Base-by-base conservation (phyloP, 331 rosid genomes). In the Quercus phellos region DNA sequence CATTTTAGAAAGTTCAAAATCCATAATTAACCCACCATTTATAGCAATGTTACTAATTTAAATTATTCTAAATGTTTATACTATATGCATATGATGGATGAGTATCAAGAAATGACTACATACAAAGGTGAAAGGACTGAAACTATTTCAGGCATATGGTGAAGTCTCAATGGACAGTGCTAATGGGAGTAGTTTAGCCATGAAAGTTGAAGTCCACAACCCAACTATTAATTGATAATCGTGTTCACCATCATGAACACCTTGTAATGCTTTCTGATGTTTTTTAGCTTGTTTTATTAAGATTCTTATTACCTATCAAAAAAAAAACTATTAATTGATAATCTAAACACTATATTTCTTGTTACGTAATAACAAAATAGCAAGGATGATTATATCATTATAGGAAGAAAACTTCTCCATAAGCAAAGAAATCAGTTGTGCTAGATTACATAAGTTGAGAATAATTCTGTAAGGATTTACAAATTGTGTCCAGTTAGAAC, bases 381-480 rank as follows among this genome's bases (percentile, higher is more conserved):
- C 24, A 66, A 66, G 50, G 9, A 32, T n/a, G 21, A 30, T 46
- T 7, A 29, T 29, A 29, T 14, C 30, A 14, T 27, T 13, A 17
- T 63, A 63, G 12, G 69, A 16, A 27, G 42, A 66, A 32, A 66
- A 63, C 43, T 66, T 66, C 26, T 66, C 51, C 71, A 66, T 43
- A 18, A 32, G 50, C 26, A 18, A 66, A 66, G 26, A 66, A 66
- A 32, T 17, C 46, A 18, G 26, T 22, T 18, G 24, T 1, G 0
- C 51, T n/a, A 66, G 51, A n/a, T 19, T 17, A 66, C 71, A 30
- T 66, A 24, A 66, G 71, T n/a, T 66, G 71, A 34, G 71, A 66
- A 66, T 7, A 32, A 66, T 66, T 16, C 71, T 66, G 51, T 32
- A 43, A 32, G 27, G 26, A 32, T 6, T 32, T 66, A 50, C 35